Percentiles rank a stretch among this genome's conserved stretches.
These are phyloP conservation scores for Coelastrella sp. DNA, from an alignment of 139 green algal species.

Conservation along the genomic window DNA sequence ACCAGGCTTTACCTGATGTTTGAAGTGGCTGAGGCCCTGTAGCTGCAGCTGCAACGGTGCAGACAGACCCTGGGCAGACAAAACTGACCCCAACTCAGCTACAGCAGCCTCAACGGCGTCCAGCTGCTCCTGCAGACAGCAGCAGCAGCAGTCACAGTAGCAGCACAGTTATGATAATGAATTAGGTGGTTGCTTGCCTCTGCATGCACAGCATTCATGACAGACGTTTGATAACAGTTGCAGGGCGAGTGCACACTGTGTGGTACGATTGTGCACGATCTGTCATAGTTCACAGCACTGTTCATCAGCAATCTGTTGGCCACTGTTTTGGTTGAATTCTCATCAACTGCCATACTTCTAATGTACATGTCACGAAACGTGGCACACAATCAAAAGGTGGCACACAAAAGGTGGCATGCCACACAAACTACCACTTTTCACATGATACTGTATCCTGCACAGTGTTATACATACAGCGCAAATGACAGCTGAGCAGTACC, in stretches of 20 bases:
- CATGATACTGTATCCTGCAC: too few relatives aligned
- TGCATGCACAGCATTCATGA: neutral
- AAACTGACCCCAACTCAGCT: neutral
- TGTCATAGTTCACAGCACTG: too few relatives aligned
- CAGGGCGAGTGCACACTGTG: too few relatives aligned
- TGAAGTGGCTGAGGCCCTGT: conserved; percentile 27
- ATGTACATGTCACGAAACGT: too few relatives aligned
- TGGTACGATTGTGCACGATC: too few relatives aligned
- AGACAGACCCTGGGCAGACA: neutral
- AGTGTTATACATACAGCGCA: neutral
- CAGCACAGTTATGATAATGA: neutral
- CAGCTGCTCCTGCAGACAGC: neutral
- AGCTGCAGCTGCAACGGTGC: conserved; percentile 37
- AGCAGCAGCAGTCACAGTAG: neutral
- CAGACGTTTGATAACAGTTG: too few relatives aligned
- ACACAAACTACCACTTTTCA: neutral
- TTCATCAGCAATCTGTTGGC: too few relatives aligned
- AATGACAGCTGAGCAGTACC: neutral
- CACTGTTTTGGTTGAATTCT: too few relatives aligned
- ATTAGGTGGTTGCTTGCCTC: neutral
- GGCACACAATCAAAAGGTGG: neutral
- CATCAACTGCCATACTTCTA: too few relatives aligned
- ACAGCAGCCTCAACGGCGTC: neutral
- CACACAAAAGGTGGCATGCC: neutral
- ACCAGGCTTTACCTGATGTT: neutral